Conservation (phyloP, 148 eudicot genomes). For the Fagopyrum esculentum region DNA sequence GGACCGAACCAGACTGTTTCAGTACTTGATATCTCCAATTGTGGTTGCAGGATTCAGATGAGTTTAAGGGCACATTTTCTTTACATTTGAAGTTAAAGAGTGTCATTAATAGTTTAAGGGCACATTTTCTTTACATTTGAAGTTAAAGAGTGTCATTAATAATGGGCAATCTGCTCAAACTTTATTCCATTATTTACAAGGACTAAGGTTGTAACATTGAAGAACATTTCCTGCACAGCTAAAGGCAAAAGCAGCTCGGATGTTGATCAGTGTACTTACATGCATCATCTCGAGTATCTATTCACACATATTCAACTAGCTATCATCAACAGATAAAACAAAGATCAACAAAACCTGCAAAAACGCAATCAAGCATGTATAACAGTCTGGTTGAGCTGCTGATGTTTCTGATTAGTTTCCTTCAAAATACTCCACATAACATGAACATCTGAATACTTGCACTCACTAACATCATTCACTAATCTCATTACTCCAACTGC, state of each 20-base stretch:
- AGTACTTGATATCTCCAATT: too few relatives aligned
- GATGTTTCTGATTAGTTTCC: constrained; percentile 6
- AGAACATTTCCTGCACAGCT: background rate
- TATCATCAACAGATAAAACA: background rate
- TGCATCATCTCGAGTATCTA: constrained; percentile 8
- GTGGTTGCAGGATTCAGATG: too few relatives aligned
- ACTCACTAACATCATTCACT: background rate
- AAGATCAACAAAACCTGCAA: background rate
- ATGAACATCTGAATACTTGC: constrained; percentile 13
- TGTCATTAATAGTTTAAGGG: background rate
- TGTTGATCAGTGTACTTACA: background rate
- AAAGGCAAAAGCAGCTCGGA: background rate
- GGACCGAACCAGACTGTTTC: too few relatives aligned
- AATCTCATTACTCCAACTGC: constrained; percentile 4
- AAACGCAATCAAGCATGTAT: background rate
- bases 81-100: background rate
- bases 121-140: background rate
- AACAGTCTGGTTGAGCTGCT: background rate
- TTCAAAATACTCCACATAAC: constrained; percentile 9
- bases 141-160: background rate
- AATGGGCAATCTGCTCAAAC: too few relatives aligned
- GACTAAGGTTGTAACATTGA: background rate
- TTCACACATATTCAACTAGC: background rate
- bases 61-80: background rate
- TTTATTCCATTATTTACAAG: too few relatives aligned